Evolutionary conservation across 345 rosid species (phyloP), one percentile per base, ranked within the genome.

Genomic region (Salix caprea): DNA sequence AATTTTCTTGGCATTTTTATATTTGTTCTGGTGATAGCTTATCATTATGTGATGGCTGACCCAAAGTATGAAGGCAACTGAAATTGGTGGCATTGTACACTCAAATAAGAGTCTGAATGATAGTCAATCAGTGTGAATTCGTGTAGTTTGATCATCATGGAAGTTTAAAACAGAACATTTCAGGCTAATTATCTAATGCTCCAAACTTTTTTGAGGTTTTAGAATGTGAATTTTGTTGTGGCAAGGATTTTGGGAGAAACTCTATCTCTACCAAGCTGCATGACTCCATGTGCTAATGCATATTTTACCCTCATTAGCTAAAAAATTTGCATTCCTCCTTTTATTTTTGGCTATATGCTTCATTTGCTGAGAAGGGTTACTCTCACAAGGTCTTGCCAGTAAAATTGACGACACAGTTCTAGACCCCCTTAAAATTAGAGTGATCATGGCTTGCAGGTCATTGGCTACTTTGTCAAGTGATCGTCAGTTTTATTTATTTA

Each of bases 11-110:
- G 97, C 81, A 86, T 91, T 54, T 94, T 90, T 76, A 85, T 91
- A 65, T 94, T 92, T 67, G 84, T 78, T 39, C 83, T 91, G 81
- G 91, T 94, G 16, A 91, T 92, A 56, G 91, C 91, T 2, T 92
- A 88, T 66, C 98, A 92, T 75, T 92, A 81, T 54, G 93, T 94
- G 81, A 82, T 90, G 84, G 97, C 94, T 66, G 97, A 90, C 79
- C 94, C 92, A 9, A 92, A 91, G 81, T 91, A 82, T 72, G 98
- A 89, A 85, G 88, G 88, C 46, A 87, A 86, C 83, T 91, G 77
- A 86, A 48, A 60, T 37, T 5, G 28, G 64, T 3, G 64, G 28
- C 24, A 26, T 8, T 9, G 64, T 58, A 8, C 26, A 58, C 62
- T 9, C 28, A 10, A 1, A 8, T 58, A 3, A 58, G 28, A 9